Percentiles rank a stretch among this genome's conserved stretches.
phyloP scores from a whole-genome alignment of 2,329 filamentous ascomycete species.

The Alternaria metachromatica region DNA sequence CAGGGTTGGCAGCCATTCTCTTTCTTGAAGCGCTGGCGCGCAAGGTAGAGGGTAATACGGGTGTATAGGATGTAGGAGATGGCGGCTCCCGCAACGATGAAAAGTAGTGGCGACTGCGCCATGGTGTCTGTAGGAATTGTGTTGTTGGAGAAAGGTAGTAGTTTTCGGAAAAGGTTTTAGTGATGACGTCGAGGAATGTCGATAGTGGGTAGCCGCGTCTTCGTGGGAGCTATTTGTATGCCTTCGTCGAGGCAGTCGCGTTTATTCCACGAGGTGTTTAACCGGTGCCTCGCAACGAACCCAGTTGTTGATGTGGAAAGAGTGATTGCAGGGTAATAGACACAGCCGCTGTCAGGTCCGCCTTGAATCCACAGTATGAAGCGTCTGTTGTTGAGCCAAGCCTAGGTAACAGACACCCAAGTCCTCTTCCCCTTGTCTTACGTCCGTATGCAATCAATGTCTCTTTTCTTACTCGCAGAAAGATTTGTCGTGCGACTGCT shows the following conservation, averaged over 20 bases:
- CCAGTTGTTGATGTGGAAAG: background rate
- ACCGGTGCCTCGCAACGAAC: background rate
- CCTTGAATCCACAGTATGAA: background rate
- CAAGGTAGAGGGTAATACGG: slow-evolving; percentile 43
- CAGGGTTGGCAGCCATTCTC: slow-evolving; percentile 58
- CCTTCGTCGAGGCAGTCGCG: background rate
- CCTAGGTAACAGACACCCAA: background rate
- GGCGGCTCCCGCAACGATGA: slow-evolving; percentile 40
- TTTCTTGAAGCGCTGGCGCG: slow-evolving; percentile 47
- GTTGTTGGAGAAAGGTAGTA: background rate
- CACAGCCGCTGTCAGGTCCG: background rate
- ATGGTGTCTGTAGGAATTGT: slow-evolving; percentile 15
- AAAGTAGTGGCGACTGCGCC: slow-evolving; percentile 34
- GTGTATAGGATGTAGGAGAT: slow-evolving; percentile 46
- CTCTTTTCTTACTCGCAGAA: background rate
- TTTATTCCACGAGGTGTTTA: background rate
- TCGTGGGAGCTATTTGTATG: background rate
- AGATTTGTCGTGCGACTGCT: background rate
- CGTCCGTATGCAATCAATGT: background rate
- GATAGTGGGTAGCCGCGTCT: background rate
- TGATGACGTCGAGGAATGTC: background rate
- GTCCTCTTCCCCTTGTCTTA: background rate
- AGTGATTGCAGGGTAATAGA: background rate
- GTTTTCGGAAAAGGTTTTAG: background rate
- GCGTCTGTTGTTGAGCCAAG: background rate